Base-by-base conservation (phyloP, 2,329 filamentous ascomycete genomes). In the Penicillium sp. region DNA sequence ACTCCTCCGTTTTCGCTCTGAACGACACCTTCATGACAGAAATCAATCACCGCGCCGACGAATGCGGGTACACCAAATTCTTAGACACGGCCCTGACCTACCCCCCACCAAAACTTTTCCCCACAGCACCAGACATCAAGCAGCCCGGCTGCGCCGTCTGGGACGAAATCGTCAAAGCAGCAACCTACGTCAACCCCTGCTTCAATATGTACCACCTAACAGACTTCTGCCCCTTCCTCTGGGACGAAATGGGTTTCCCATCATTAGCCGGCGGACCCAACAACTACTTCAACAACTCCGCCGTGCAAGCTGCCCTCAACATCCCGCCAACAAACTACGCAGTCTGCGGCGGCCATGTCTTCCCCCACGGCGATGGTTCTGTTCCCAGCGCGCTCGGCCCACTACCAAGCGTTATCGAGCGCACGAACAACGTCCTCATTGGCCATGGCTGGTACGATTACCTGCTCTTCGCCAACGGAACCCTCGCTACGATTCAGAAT, bases 171-270 rank as follows among this genome's bases (percentile, higher is more conserved):
- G 74, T 75, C 60, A 63, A 76, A 0, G 86, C 84, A 18, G 80
- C 81, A 8, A 59, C 75, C 4, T 67, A 77, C 4, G 71, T 84
- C 39, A 93, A 93, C 73, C 89, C 89, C 0, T 93, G 90, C 76
- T 94, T 88, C 74, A 86, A 90, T 68, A 77, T 87, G 8, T 92
- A 91, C 72, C 83, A 89, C 46, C 80, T 92, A 8, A 82, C 83
- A 0, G 87, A 85, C 7, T 88, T 85, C 5, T 93, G 89, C 65
- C 89, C 89, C 0, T 65, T 84, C 8, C 75, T 84, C 2, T 89
- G 83, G 79, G 84, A 90, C 57, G 81, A 86, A 0, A 78, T 91
- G 18, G 84, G 84, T 7, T 86, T 87, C 71, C 85, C 86, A 10
- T 91, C 90, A 65, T 65, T 82, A 0, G 87, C 87, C 0, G 77